Evolutionary conservation across 2,329 filamentous ascomycete genomes (phyloP), one percentile per base, ranked within the genome.

Genomic region (Lecanoromycetidae sp.): DNA sequence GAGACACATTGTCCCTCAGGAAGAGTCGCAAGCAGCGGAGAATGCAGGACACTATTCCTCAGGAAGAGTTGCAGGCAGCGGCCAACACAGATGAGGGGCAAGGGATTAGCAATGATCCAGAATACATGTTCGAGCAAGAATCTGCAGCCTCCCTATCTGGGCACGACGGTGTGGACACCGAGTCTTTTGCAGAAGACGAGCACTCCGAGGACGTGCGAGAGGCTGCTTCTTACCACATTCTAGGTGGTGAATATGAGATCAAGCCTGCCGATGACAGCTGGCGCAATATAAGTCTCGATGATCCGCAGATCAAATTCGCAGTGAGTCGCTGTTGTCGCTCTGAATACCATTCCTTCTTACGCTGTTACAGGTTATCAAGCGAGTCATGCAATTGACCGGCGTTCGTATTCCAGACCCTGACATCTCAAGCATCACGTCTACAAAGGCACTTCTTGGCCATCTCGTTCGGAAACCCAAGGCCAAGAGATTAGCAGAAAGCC

Each of bases 371-470:
- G 73, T 91, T 54, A 69, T 80, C 58, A 94, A 94, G 67, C 81
- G 86, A 50, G 69, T 87, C 52, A 78, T 82, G 62, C 84, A 91
- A 62, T 71, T 94, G 51, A 88, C 82, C n/a, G 85, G 86, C 51
- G 76, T 80, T 52, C 75, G 77, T 50, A 71, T 94, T 54, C 71
- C 83, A 13, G 90, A 95, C 64, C 70, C 76, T 38, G 73, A 75
- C 55, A 74, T 93, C 51, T 66, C 69, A 41, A 67, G 70, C 36
- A 69, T 78, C 51, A 64, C 63, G 43, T 79, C 72, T 7, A 69
- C 78, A 30, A 67, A 70, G 46, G 63, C 71, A 23, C 63, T 85
- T 43, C 63, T 84, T 34, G 65, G 68, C 22, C 63, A 75, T 37
- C 64, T 82, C 2, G 56, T 57, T n/a, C 48, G 57, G 22, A 59